phyloP scores from a whole-genome alignment of 495 filamentous ascomycete genomes.

The Hypomontagnella monticulosa region DNA sequence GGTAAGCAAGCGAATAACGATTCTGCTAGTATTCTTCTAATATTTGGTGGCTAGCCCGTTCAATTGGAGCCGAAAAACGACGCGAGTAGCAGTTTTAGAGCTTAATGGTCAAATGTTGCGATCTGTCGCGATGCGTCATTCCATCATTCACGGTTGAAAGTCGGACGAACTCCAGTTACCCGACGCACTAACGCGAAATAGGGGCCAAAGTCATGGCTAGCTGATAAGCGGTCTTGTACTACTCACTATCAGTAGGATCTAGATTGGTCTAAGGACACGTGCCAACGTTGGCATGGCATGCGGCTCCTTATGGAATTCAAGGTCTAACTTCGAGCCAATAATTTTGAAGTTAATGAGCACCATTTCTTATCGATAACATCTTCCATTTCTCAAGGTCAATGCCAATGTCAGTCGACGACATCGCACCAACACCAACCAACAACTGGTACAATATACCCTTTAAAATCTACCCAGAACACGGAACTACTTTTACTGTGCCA shows the following conservation, averaged over 20 bases:
- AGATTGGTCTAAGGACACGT: constrained; percentile 46
- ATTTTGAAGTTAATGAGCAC: not conserved
- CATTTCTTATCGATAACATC: constrained; percentile 9
- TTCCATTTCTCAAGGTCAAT: not conserved
- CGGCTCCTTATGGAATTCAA: constrained; percentile 6
- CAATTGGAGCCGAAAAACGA: constrained; percentile 17
- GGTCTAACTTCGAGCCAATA: not conserved
- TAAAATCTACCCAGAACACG: too few species aligned
- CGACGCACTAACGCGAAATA: constrained; percentile 33
- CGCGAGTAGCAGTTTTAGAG: constrained; percentile 12
- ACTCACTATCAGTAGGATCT: constrained; percentile 11
- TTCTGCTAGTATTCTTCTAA: not conserved
- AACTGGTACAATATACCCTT: too few species aligned
- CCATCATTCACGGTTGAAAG: constrained; percentile 14
- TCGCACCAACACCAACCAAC: too few species aligned
- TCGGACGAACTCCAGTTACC: constrained; percentile 8
- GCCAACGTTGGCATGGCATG: constrained; percentile 36
- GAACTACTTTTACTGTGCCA: not conserved
- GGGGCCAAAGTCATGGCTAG: not conserved
- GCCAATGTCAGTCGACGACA: too few species aligned
- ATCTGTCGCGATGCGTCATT: constrained; percentile 18
- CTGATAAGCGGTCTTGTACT: constrained; percentile 27
- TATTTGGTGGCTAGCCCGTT: not conserved
- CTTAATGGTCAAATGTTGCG: constrained; percentile 7
- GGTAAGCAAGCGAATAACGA: not conserved